Percentiles rank a stretch among this genome's conserved stretches.
Conservation (phyloP, 306 rosid genomes). For the Quercus parvula region DNA sequence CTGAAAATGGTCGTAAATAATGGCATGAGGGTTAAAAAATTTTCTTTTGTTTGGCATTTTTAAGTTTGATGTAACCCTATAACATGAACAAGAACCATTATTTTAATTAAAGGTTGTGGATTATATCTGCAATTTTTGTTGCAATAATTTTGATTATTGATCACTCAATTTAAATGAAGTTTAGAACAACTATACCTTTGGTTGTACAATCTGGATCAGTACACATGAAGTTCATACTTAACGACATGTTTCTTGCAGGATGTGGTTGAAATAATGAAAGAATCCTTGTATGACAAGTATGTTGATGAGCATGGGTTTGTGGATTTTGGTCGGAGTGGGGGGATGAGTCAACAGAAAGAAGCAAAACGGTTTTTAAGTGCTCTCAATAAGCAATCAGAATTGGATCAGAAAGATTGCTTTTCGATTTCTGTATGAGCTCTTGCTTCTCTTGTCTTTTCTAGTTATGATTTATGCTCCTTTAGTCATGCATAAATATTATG, state of each 20-base stretch:
- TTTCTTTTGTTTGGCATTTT: neutral
- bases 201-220: conserved; percentile 5
- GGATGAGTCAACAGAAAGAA: conserved; percentile 98
- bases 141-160: conserved; percentile 5
- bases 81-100: neutral
- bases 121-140: neutral
- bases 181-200: neutral
- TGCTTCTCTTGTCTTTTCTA: conserved; percentile 9
- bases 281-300: conserved; percentile 86
- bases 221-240: conserved; percentile 6
- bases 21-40: neutral
- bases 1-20: neutral
- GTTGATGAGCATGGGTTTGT: conserved; percentile 89
- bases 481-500: conserved; percentile 1
- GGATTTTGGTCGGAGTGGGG: conserved; percentile 96
- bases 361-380: conserved; percentile 89
- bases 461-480: neutral
- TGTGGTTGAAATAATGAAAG: conserved; percentile 96
- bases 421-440: conserved; percentile 60
- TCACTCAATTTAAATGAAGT: neutral
- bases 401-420: conserved; percentile 79
- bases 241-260: conserved; percentile 53
- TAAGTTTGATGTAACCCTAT: neutral
- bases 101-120: neutral
- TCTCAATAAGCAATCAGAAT: conserved; percentile 88